Base-by-base conservation (phyloP, 176 grass and related monocot species). In the Aegilops bicornis region DNA sequence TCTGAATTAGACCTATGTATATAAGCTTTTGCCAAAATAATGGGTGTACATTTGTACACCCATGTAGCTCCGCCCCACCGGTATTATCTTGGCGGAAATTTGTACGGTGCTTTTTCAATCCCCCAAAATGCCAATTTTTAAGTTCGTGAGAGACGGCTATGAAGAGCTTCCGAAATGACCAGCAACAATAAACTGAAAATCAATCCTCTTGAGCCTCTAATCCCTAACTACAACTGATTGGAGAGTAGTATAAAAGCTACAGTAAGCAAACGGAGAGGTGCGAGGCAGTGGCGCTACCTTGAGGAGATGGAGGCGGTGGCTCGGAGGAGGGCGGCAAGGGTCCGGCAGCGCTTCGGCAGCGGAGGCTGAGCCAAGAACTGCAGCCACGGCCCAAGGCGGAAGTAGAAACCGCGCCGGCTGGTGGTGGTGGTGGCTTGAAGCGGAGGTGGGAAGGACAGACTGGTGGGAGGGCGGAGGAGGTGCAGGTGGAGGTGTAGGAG, bases 271-370 rank as follows among this genome's bases (percentile, higher is more conserved):
- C n/a, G 63, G 35, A 50, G 50, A 83, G 25, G 80, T 14, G 25
- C 2, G 45, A 39, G 5, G 56, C 69, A 67, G 37, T 31, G 45
- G 9, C 31, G 31, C 82, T 73, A 90, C 88, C 88, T 4, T 83
- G 64, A 9, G 84, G 65, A 65, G 88, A 63, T 27, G 83, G 77
- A 35, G 77, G 64, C 56, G 88, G 88, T 19, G 88, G 84, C 30
- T 78, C 84, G 12, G 88, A 82, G 27, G 88, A 78, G 64, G 88
- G 84, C 19, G 88, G 88, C 12, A 74, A 83, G 19, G 88, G 84
- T 20, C 88, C 80, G 12, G 88, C 79, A 67, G 84, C 84, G 19
- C 73, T 80, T 52, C 40, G 54, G 67, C 64, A 64, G 73, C 79
- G 73, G 73, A 83, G 31, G 5, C 88, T 20, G 54, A 19, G 24